These are phyloP conservation scores for Mangifera indica DNA, from an alignment of 345 rosid species.

Conservation along the genomic window DNA sequence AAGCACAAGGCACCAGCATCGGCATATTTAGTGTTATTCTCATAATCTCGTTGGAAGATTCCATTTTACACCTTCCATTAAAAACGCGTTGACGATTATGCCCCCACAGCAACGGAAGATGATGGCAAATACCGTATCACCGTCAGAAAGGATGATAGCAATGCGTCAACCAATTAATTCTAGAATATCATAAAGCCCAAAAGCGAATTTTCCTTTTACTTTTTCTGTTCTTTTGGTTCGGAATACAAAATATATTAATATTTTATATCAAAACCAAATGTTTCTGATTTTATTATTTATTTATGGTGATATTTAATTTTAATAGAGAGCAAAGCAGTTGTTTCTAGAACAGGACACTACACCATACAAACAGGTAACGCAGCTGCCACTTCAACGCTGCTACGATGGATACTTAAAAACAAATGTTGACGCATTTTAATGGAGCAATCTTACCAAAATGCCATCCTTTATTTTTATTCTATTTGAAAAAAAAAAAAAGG, in stretches of 20 bases:
- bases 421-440: neutral
- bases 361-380: neutral
- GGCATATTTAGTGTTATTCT: too few species aligned
- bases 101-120: neutral
- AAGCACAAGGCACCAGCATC: too few species aligned
- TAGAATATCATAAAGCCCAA: neutral
- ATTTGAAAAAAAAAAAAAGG: too few species aligned
- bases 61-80: neutral
- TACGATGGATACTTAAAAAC: too few species aligned
- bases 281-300: too few species aligned
- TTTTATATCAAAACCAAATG: too few species aligned
- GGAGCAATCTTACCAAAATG: neutral
- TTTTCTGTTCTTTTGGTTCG: neutral
- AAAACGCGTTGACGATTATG: neutral
- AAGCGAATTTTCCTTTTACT: neutral
- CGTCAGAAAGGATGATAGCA: slow-evolving; percentile 1
- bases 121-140: neutral
- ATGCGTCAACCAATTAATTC: neutral
- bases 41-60: too few species aligned
- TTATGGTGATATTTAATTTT: too few species aligned
- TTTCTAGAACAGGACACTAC: neutral
- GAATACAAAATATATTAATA: neutral
- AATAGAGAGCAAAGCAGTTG: neutral
- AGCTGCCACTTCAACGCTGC: neutral
- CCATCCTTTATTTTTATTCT: neutral